Percentiles rank a stretch among this genome's conserved stretches.
Conservation (phyloP, 164 flowering plant species). For the Magnolia officinalis region DNA sequence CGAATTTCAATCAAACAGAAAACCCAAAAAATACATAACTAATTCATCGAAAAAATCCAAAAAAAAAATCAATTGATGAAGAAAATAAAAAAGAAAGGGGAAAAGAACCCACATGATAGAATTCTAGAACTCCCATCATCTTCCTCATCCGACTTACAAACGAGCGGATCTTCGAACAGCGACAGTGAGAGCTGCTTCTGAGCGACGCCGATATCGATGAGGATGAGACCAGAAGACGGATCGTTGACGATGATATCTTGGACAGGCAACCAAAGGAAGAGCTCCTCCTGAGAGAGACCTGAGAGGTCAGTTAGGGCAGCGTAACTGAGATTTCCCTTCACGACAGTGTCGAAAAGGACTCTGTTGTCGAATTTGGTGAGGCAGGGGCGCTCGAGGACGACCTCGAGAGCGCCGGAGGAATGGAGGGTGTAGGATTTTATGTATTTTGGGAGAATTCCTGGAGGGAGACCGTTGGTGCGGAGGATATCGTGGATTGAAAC, state of each 20-base stretch:
- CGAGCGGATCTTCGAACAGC: slow-evolving; percentile 66
- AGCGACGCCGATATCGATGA: slow-evolving; percentile 72
- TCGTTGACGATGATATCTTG: slow-evolving; percentile 69
- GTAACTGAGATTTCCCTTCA: slow-evolving; percentile 69
- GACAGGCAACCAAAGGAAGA: slow-evolving; percentile 83
- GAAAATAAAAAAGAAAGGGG: neutral
- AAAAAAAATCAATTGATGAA: neutral
- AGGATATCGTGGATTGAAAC: slow-evolving; percentile 67
- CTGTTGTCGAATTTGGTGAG: slow-evolving; percentile 65
- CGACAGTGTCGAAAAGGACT: slow-evolving; percentile 59
- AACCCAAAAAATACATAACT: no score
- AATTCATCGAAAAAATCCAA: no score
- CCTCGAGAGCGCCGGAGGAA: slow-evolving; percentile 51
- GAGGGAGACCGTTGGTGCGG: slow-evolving; percentile 53
- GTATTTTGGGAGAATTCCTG: slow-evolving; percentile 62
- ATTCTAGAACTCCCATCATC: neutral
- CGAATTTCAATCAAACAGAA: no score
- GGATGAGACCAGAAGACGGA: slow-evolving; percentile 66
- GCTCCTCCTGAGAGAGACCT: slow-evolving; percentile 79
- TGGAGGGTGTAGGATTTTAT: slow-evolving; percentile 56
- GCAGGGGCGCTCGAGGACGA: slow-evolving; percentile 63
- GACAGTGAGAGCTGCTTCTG: slow-evolving; percentile 80
- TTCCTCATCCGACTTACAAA: slow-evolving; percentile 23
- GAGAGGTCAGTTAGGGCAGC: slow-evolving; percentile 59
- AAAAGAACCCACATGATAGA: no score